Evolutionary conservation across 257 asterid genomes (phyloP), one percentile per base, ranked within the genome.

Genomic region (Solanum stenotomum): DNA sequence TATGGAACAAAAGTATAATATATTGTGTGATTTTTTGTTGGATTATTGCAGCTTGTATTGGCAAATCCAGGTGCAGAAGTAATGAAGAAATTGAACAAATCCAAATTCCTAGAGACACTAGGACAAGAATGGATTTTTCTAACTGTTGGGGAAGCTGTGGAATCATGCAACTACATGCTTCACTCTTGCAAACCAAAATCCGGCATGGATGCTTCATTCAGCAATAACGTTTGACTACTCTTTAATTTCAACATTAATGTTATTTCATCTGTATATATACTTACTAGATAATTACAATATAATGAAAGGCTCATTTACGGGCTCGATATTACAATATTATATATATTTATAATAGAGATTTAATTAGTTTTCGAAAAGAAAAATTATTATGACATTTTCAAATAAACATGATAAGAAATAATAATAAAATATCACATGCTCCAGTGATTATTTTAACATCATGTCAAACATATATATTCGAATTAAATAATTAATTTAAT

Each of bases 141-240:
- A 88, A 96, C 99, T 0, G 98, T 95, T 37, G 99, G 92, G 15
- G 99, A 97, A 77, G 99, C 99, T 8, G 99, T 96, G 33, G 98
- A 93, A 38, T 96, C 98, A 23, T 96, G 98, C 91, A 92, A 93
- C 25, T 96, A 92, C 90, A 93, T 94, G 94, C 96, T 97, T 22
- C 98, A 95, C 77, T 87, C 96, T 12, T 90, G 87, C 92, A 93
- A 93, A 40, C 89, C 94, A 5, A 92, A 90, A 59, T 79, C 86
- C 23, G 18, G 23, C n/a, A 20, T 89, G n/a, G 91, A 91, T 42
- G 88, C 70, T 12, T 91, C 92, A 46, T 93, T 92, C 90, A 94
- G 94, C 91, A 91, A 87, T 82, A 91, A 89, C 71, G 99, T 93
- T 44, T 93, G 89, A 89, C 25, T 59, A 61, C 85, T 81, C 68